Evolutionary conservation across 2,329 filamentous ascomycete species (phyloP), one percentile per base, ranked within the genome.

Genomic region (Neophaeococcomyces mojaviensis): DNA sequence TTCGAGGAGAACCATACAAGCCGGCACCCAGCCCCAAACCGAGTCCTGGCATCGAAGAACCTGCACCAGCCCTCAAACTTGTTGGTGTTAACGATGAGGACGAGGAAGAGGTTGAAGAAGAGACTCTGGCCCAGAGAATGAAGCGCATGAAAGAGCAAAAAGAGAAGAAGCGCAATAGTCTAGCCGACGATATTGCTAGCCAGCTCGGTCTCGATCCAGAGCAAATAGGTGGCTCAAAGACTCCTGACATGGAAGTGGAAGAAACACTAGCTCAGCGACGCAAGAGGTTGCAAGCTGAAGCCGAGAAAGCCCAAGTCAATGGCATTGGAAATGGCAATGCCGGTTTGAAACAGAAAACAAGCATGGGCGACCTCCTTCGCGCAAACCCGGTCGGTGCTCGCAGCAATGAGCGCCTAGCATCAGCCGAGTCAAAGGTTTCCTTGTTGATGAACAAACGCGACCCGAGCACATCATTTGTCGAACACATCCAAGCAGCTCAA

Each of bases 1-100:
- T 96, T 5, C 76, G 82, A 35, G 86, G 86, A 31, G 72, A 76
- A 35, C 65, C 67, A 0, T 61, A 68, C 5, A 49, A 51, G 4
- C 55, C 57, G 8, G 54, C 47, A 12, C 57, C 60, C 34, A 62
- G 2, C 55, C 61, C n/a, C 62, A 57, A 45, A 62, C 62, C 4
- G 48, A 53, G 22, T 32, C 44, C 2, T 41, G 46, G 24, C 39
- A 48, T n/a, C 3, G 26, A 5, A 22, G 43, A 46, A 24, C 35
- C 35, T 6, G 16, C 35, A 9, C 43, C 43, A 32, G 43, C 20
- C 16, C 6, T 46, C 3, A 30, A 8, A 15, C 8, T 46, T 9
- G 26, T 35, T 20, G 43, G 26, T 22, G 6, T 46, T 12, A 35
- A 39, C 10, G 30, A 39, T 13, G 48, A 51, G 7, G 50, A 48